Conservation (phyloP, 2,329 filamentous ascomycete species). For the Ophiostoma sp. region DNA sequence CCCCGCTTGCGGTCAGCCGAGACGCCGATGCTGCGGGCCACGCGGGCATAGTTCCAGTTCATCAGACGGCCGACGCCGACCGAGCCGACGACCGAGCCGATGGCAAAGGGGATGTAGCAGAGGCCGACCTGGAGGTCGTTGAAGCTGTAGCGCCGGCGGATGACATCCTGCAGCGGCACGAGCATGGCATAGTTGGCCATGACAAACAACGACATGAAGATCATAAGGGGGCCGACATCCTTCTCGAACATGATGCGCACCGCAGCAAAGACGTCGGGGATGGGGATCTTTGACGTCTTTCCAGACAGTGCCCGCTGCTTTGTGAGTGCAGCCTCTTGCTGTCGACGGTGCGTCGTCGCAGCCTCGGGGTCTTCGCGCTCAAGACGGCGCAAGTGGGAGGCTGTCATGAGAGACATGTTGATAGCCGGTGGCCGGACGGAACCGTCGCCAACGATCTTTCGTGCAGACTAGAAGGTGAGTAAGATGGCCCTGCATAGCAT, state of each 20-base stretch:
- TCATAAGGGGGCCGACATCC: slow-evolving; percentile 33
- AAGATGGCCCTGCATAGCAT: neutral
- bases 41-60: slow-evolving; percentile 56
- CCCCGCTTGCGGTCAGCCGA: slow-evolving; percentile 43
- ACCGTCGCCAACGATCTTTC: slow-evolving; percentile 44
- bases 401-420: slow-evolving; percentile 27
- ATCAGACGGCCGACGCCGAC: slow-evolving; percentile 45
- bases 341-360: slow-evolving; percentile 16
- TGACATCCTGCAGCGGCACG: slow-evolving; percentile 34
- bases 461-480: slow-evolving; percentile 30
- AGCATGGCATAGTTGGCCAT: slow-evolving; percentile 35
- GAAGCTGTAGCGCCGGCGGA: slow-evolving; percentile 33
- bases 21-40: slow-evolving; percentile 46
- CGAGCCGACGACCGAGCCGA: slow-evolving; percentile 36
- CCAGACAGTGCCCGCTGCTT: slow-evolving; percentile 23
- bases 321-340: slow-evolving; percentile 22
- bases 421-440: slow-evolving; percentile 35
- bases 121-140: slow-evolving; percentile 40
- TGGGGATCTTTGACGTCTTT: slow-evolving; percentile 27
- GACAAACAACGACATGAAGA: slow-evolving; percentile 36
- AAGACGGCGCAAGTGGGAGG: slow-evolving; percentile 18
- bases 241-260: slow-evolving; percentile 35
- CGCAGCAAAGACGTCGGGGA: slow-evolving; percentile 32
- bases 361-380: slow-evolving; percentile 22
- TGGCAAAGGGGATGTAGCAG: slow-evolving; percentile 37